Percentiles rank a stretch among this genome's conserved stretches.
Evolutionary conservation across 768 basidiomycete genomes (phyloP).

Genomic region (Russula sp.): DNA sequence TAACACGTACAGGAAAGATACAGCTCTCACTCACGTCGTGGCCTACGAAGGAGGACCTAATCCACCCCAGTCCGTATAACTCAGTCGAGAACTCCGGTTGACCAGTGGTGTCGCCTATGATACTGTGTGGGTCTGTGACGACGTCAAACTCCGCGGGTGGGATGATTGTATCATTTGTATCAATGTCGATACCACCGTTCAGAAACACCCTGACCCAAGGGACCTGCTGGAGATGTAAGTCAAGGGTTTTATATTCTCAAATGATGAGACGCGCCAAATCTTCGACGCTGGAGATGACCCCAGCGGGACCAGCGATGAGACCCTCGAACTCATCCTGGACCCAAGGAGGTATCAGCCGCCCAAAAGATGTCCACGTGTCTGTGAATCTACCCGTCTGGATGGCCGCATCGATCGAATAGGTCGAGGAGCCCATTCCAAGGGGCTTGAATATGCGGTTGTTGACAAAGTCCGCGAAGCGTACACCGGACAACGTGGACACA

Average conservation of each 20-base stretch:
- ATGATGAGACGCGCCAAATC: constrained; percentile 35
- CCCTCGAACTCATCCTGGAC: constrained; percentile 24
- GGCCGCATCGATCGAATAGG: constrained; percentile 32
- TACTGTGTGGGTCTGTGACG: constrained; percentile 28
- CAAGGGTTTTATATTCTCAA: neutral
- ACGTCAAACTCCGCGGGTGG: constrained; percentile 28
- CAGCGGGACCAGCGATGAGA: constrained; percentile 34
- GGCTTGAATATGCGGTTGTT: constrained; percentile 35
- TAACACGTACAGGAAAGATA: neutral
- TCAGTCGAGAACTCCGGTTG: constrained; percentile 12
- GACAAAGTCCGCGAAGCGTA: constrained; percentile 35
- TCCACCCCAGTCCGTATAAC: constrained; percentile 42
- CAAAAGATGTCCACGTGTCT: constrained; percentile 30
- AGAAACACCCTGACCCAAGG: constrained; percentile 35
- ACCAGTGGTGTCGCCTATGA: constrained; percentile 19
- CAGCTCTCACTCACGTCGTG: constrained; percentile 31
- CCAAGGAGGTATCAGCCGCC: constrained; percentile 30
- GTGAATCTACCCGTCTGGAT: constrained; percentile 28
- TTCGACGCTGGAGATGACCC: constrained; percentile 36
- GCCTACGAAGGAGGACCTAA: constrained; percentile 31
- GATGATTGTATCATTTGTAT: constrained; percentile 30
- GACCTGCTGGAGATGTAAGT: constrained; percentile 24
- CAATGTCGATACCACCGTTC: constrained; percentile 28
- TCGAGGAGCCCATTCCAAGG: constrained; percentile 36
- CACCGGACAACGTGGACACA: constrained; percentile 29